phyloP scores from a whole-genome alignment of 1,139 yeast genomes.

The Geotrichum phurueaensis region DNA sequence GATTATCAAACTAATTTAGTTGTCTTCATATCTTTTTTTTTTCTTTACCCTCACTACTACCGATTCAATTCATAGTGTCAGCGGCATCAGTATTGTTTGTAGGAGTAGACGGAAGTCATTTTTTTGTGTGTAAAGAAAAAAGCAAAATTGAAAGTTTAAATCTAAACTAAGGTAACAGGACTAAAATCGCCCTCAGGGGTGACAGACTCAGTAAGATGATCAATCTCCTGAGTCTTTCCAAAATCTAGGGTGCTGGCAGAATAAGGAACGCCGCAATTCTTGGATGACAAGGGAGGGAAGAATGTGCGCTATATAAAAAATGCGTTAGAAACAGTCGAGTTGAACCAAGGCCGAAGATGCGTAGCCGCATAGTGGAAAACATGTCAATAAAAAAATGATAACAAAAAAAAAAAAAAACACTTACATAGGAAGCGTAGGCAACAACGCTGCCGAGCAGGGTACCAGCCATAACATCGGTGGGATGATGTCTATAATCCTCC shows the following conservation, averaged over 20 bases:
- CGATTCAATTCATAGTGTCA: neutral
- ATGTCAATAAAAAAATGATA: too few relatives aligned
- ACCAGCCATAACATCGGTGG: slow-evolving; percentile 60
- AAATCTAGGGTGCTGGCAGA: neutral
- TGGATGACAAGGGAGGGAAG: slow-evolving; percentile 15
- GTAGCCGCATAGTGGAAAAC: neutral
- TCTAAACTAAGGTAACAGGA: neutral
- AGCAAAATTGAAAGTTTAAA: neutral
- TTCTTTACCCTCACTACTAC: neutral
- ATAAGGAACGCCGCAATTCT: slow-evolving; percentile 9
- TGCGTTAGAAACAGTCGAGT: neutral
- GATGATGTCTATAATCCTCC: slow-evolving; percentile 75
- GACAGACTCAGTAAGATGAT: neutral
- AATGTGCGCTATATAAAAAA: slow-evolving; percentile 5
- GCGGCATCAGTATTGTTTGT: neutral
- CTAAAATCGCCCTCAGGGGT: neutral
- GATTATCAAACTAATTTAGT: neutral
- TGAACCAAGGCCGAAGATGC: neutral
- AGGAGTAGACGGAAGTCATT: too few relatives aligned
- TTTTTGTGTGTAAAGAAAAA: neutral
- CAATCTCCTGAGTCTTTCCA: neutral
- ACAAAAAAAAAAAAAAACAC: neutral
- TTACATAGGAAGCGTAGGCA: slow-evolving; percentile 44
- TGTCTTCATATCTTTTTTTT: neutral
- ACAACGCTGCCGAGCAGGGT: slow-evolving; percentile 45